Base-by-base conservation (phyloP, 2,329 filamentous ascomycete genomes). In the Stylonectria norvegica region DNA sequence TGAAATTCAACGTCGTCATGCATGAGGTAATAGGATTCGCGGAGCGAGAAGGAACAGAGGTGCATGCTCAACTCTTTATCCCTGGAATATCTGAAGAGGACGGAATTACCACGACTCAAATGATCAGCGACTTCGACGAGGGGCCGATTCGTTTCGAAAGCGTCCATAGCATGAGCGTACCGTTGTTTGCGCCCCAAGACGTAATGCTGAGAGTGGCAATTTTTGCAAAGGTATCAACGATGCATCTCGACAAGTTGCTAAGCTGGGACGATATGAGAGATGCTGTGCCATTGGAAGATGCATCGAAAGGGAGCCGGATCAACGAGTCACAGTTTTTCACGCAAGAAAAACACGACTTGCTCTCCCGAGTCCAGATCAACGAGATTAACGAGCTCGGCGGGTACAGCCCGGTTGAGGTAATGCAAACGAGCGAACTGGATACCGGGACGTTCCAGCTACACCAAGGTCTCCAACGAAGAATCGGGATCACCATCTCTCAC, bases 181-280 rank as follows among this genome's bases (percentile, higher is more conserved):
- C 90, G 4, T 73, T 95, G 23, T 85, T 84, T 30, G 61, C 65
- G 5, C 79, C 89, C 1, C 79, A 78, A 16, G 83, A 85, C 33
- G 82, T 89, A 1, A 85, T 81, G 17, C 67, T 98, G 38, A 81
- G 93, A 39, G 86, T 95, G 7, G 89, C 89, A 34, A 86, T 98
- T 45, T 97, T 95, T 61, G 90, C 93, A 14, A 85, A 85, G 58
- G 88, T 95, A 23, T 93, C 89, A 2, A 72, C 83, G 0, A 96
- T 96, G 83, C 93, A 98, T 66, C 76, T 98, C 16, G 93, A 98
- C 64, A 97, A 95, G 69, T 75, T 98, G 36, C 78, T 96, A 10
- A 98, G 93, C 67, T 98, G 93, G 93, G 93, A 98, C 61, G 93
- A 97, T 57, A 96, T 98, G 83, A 83, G 91, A 43, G 91, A 98